phyloP scores from a whole-genome alignment of 371 early-diverging fungal genomes.

The Mucor sp. region DNA sequence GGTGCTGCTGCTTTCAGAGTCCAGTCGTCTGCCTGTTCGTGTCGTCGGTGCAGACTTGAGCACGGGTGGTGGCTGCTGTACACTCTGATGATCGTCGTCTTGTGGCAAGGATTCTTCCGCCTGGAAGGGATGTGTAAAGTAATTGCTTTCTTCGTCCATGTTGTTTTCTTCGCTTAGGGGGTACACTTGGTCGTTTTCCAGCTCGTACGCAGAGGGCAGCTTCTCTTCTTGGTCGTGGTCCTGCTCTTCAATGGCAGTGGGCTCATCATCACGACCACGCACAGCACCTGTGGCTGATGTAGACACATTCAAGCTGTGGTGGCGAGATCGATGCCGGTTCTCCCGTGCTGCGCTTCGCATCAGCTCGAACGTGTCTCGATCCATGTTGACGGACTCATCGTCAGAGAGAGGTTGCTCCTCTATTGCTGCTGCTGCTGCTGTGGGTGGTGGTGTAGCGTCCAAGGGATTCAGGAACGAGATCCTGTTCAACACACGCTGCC shows the following conservation, averaged over 20 bases:
- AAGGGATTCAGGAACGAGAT: conserved; percentile 26
- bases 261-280: conserved; percentile 7
- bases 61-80: conserved; percentile 3
- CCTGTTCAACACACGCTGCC: conserved; percentile 22
- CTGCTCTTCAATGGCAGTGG: neutral
- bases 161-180: neutral
- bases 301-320: conserved; percentile 13
- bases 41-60: neutral
- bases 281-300: conserved; percentile 9
- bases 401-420: conserved; percentile 7
- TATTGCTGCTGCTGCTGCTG: neutral
- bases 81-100: no score
- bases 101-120: conserved; percentile 1
- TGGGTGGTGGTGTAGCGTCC: neutral
- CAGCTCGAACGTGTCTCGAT: conserved; percentile 37
- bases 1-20: neutral
- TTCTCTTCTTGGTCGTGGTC: conserved; percentile 29
- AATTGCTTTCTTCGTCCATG: conserved; percentile 20
- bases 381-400: conserved; percentile 12
- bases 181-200: conserved; percentile 19
- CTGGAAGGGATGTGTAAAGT: conserved; percentile 38
- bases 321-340: neutral
- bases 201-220: conserved; percentile 32
- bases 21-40: neutral
- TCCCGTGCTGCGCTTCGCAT: conserved; percentile 13